Conservation (phyloP, 768 basidiomycete species). For the Termitomyces titanicus region DNA sequence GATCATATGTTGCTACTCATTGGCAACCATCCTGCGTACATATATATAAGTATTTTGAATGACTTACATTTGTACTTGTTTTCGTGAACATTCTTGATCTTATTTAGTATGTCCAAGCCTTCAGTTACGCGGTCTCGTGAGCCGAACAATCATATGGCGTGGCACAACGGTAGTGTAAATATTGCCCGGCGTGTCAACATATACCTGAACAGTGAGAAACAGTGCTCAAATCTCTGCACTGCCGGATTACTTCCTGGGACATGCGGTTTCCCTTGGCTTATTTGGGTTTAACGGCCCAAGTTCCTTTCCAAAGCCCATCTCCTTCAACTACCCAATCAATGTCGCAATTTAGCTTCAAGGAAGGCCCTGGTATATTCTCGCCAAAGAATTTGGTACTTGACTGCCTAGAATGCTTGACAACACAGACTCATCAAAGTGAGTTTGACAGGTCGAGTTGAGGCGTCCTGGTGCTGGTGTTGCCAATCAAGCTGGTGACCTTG, state of each 20-base stretch:
- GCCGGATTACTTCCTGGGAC: not conserved
- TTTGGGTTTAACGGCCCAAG: conserved; percentile 53
- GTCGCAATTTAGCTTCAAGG: conserved; percentile 54
- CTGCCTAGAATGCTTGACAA: not conserved
- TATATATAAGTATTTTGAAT: not conserved
- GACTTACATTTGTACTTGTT: too few relatives aligned
- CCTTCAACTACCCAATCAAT: conserved; percentile 16
- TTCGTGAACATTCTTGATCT: too few relatives aligned
- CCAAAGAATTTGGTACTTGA: conserved; percentile 57
- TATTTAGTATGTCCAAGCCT: too few relatives aligned
- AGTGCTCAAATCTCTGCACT: too few relatives aligned
- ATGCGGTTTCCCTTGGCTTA: conserved; percentile 57
- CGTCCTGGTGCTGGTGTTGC: conserved; percentile 66
- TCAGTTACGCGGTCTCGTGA: not conserved
- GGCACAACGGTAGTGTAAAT: too few relatives aligned
- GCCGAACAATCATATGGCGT: not conserved
- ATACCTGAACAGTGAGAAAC: too few relatives aligned
- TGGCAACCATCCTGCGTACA: not conserved
- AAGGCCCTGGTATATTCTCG: conserved; percentile 57
- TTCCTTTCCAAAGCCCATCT: conserved; percentile 37
- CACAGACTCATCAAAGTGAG: too few relatives aligned
- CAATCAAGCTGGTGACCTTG: conserved; percentile 66
- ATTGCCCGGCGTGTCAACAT: too few relatives aligned
- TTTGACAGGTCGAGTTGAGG: conserved; percentile 59
- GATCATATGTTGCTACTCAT: not conserved